Evolutionary conservation across 805 yeast species (phyloP).

Genomic region (Starmerella vaccinii): DNA sequence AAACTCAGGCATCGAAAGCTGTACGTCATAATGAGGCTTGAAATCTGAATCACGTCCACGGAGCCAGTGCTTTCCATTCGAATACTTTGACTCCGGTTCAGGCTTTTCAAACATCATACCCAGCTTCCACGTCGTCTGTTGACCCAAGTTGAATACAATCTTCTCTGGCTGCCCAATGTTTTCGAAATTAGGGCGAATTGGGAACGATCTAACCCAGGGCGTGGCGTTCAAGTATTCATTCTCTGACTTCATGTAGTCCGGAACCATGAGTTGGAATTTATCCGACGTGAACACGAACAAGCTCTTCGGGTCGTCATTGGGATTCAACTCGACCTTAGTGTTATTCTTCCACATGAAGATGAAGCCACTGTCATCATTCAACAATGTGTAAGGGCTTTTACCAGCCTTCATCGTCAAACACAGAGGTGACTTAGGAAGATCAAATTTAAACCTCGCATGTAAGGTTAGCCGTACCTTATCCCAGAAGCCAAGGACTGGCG

Average conservation of each 20-base stretch:
- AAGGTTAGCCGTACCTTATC: conserved; percentile 68
- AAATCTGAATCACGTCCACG: conserved; percentile 37
- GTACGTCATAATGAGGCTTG: conserved; percentile 54
- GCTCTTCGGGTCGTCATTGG: conserved; percentile 54
- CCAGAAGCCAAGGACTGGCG: conserved; percentile 83
- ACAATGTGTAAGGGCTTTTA: conserved; percentile 63
- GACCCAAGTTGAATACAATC: conserved; percentile 50
- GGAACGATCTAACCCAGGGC: conserved; percentile 28
- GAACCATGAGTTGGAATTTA: conserved; percentile 58
- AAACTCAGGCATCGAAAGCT: conserved; percentile 46
- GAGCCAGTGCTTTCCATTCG: conserved; percentile 2
- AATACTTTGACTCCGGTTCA: background rate
- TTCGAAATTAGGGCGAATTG: conserved; percentile 21
- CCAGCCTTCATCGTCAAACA: conserved; percentile 49
- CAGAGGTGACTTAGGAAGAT: conserved; percentile 40
- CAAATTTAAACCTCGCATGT: conserved; percentile 58
- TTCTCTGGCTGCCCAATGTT: conserved; percentile 33
- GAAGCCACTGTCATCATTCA: conserved; percentile 65
- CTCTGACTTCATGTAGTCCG: conserved; percentile 51
- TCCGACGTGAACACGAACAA: conserved; percentile 57
- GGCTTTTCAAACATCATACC: conserved; percentile 69
- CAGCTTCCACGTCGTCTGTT: conserved; percentile 64
- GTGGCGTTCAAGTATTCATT: conserved; percentile 25
- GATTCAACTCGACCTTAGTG: conserved; percentile 52
- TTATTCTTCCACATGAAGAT: conserved; percentile 58